Evolutionary conservation across 306 rosid species (phyloP).

Genomic region (Parietaria judaica): DNA sequence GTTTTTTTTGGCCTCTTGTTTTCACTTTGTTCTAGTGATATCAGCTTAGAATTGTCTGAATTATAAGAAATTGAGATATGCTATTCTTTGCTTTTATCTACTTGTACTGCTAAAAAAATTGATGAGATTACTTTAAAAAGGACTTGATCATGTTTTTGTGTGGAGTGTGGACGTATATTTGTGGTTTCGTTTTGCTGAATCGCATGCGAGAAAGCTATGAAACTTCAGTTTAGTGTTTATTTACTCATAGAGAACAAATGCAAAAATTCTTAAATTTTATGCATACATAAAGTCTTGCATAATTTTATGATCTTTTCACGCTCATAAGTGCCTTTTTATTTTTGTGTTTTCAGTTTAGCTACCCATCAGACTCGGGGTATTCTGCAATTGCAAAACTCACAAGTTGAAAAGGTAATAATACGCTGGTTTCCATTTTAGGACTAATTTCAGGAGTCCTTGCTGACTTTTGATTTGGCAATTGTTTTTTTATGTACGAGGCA

Average conservation of each 20-base stretch:
- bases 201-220: too few species aligned
- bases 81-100: too few species aligned
- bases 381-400: slow-evolving; percentile 40
- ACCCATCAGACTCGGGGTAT: slow-evolving; percentile 31
- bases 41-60: too few species aligned
- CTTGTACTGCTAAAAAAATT: too few species aligned
- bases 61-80: too few species aligned
- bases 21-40: too few species aligned
- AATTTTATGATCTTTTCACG: slow-evolving; percentile 1
- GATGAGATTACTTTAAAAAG: too few species aligned
- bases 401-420: slow-evolving; percentile 60
- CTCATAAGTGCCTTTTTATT: neutral
- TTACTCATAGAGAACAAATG: neutral
- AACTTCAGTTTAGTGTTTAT: too few species aligned
- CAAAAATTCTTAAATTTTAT: too few species aligned
- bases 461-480: slow-evolving; percentile 10
- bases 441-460: slow-evolving; percentile 15
- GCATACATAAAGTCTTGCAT: neutral
- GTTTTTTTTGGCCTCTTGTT: too few species aligned
- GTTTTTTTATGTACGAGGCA: slow-evolving; percentile 27
- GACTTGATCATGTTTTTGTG: neutral
- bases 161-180: neutral
- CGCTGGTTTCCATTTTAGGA: neutral
- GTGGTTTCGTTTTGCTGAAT: neutral
- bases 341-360: slow-evolving; percentile 40